Conservation (phyloP, 805 yeast genomes). For the Candida easanensis region DNA sequence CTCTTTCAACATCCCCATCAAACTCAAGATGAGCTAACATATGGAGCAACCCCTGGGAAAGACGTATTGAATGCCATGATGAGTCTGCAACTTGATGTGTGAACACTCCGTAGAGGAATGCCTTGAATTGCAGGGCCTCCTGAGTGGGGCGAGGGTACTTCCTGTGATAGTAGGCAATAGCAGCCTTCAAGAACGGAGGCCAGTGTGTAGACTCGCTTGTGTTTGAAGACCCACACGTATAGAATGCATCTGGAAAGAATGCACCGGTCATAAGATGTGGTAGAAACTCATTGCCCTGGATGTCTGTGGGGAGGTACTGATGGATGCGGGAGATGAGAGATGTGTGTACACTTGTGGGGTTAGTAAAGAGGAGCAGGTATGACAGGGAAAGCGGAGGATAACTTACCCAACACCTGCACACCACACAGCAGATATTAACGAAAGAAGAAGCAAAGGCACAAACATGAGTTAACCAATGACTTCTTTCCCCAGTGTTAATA, state of each 20-base stretch:
- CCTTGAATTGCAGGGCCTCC: conserved; percentile 38
- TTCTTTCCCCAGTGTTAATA: no score
- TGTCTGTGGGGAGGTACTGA: conserved; percentile 32
- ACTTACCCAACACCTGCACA: conserved; percentile 9
- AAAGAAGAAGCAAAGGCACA: background rate
- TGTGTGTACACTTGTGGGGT: conserved; percentile 32
- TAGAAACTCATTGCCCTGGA: conserved; percentile 22
- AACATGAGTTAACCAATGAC: no score
- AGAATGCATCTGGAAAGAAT: conserved; percentile 69
- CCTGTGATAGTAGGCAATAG: conserved; percentile 40
- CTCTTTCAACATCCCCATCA: conserved; percentile 43
- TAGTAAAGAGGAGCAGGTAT: background rate
- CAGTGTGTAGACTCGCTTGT: conserved; percentile 66
- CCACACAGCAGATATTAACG: background rate
- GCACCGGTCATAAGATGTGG: conserved; percentile 53
- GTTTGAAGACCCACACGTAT: conserved; percentile 49
- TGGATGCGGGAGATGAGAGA: conserved; percentile 33
- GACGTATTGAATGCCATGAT: conserved; percentile 63
- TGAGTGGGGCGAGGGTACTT: conserved; percentile 6
- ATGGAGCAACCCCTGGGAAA: conserved; percentile 52
- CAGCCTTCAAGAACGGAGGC: conserved; percentile 58
- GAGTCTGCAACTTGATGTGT: conserved; percentile 65
- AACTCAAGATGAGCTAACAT: conserved; percentile 53
- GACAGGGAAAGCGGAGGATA: background rate
- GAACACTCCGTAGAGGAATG: conserved; percentile 57